Percentiles rank a stretch among this genome's conserved stretches.
These are phyloP conservation scores for Lecanicillium sp. DNA, from an alignment of 2,329 filamentous ascomycete genomes.

Conservation along the genomic window DNA sequence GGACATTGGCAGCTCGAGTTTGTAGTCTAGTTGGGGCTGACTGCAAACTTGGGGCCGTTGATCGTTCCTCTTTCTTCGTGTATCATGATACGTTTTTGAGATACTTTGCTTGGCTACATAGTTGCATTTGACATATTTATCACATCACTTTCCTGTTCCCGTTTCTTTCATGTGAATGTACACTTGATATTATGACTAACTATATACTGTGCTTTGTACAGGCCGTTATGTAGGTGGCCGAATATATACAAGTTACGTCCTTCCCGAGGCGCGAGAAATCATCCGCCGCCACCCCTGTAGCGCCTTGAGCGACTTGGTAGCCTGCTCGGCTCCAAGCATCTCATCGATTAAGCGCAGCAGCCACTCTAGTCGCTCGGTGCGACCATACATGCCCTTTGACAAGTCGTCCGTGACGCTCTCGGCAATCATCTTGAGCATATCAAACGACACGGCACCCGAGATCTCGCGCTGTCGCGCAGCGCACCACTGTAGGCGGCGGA, in stretches of 20 bases:
- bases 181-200: too few species aligned
- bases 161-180: too few species aligned
- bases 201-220: too few species aligned
- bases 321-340: constrained; percentile 13
- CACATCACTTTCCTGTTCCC: neutral
- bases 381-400: constrained; percentile 22
- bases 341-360: constrained; percentile 18
- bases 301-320: constrained; percentile 9
- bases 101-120: constrained; percentile 3
- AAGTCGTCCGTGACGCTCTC: constrained; percentile 24
- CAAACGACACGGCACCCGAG: constrained; percentile 15
- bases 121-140: constrained; percentile 1
- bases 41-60: too few species aligned
- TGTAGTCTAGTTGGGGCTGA: too few species aligned
- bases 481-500: constrained; percentile 22
- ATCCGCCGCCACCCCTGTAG: constrained; percentile 18
- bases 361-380: constrained; percentile 22
- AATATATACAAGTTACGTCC: too few species aligned
- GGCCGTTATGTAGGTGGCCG: too few species aligned
- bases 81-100: constrained; percentile 1
- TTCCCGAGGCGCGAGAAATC: constrained; percentile 5
- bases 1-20: neutral
- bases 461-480: constrained; percentile 17
- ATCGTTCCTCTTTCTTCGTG: neutral
- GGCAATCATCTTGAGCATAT: constrained; percentile 19